A percentile compares a stretch with the other conserved stretches of the same genome.
These are phyloP conservation scores for Arthromyces matolae DNA, from an alignment of 768 basidiomycete species.

Conservation along the genomic window DNA sequence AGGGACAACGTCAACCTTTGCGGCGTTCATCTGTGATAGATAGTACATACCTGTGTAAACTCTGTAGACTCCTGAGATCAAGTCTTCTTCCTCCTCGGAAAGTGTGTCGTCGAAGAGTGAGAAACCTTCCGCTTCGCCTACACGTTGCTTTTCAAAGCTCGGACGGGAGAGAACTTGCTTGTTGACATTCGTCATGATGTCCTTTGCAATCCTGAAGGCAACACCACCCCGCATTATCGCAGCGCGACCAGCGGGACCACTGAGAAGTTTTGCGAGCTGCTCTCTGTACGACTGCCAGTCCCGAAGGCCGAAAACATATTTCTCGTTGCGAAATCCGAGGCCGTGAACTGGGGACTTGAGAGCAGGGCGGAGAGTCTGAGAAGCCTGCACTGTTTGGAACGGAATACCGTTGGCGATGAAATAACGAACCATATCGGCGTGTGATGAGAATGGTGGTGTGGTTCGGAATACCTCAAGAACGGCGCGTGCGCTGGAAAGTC, in stretches of 20 bases:
- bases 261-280: background rate
- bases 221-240: background rate
- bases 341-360: too few species aligned
- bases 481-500: background rate
- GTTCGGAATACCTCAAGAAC: background rate
- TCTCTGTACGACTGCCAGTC: background rate
- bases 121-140: background rate
- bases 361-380: too few species aligned
- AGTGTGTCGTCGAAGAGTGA: background rate
- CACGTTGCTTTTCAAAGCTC: background rate
- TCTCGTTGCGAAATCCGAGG: background rate
- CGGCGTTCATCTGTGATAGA: background rate
- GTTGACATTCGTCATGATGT: background rate
- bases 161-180: background rate
- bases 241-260: background rate
- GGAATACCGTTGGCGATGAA: background rate
- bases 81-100: background rate
- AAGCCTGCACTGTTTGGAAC: background rate
- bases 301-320: background rate
- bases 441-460: background rate
- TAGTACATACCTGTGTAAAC: background rate
- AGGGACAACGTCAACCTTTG: background rate
- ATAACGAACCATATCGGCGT: background rate
- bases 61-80: background rate
- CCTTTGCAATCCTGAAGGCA: background rate